Evolutionary conservation across 495 filamentous ascomycete species (phyloP).

Genomic region (Astrothelium macrocarpum): DNA sequence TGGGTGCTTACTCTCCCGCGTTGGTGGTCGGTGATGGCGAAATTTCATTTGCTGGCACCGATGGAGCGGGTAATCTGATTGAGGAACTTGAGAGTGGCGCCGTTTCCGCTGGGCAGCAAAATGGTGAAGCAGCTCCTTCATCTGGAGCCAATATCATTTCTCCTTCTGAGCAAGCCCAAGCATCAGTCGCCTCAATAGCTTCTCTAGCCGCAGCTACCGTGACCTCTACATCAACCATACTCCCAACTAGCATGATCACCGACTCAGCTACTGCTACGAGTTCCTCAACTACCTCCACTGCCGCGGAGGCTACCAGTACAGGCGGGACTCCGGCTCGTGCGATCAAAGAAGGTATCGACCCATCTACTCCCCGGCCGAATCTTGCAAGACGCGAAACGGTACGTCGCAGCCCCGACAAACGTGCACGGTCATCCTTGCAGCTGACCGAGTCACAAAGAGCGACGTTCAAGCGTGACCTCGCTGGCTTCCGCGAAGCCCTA

Average conservation of each 20-base stretch:
- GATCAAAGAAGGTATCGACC: constrained; percentile 15
- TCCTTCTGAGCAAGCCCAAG: background rate
- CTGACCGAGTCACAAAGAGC: constrained; percentile 3
- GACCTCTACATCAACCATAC: background rate
- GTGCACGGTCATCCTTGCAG: background rate
- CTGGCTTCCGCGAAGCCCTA: constrained; percentile 24
- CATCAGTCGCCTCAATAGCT: background rate
- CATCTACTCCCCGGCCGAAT: background rate
- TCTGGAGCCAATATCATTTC: background rate
- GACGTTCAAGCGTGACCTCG: constrained; percentile 23
- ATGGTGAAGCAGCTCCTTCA: background rate
- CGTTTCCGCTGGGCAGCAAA: background rate
- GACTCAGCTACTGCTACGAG: background rate
- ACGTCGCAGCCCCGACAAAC: background rate
- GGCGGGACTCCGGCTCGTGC: constrained; percentile 11
- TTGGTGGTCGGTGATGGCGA: constrained; percentile 51
- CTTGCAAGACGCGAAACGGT: background rate
- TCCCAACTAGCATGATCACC: background rate
- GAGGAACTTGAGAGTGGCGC: constrained; percentile 25
- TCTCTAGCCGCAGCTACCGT: background rate
- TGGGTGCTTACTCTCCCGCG: constrained; percentile 49
- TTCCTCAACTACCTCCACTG: background rate
- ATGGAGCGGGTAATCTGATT: constrained; percentile 35
- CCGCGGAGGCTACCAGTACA: constrained; percentile 8
- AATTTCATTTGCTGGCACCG: constrained; percentile 41